Evolutionary conservation across 768 basidiomycete genomes (phyloP), one percentile per base, ranked within the genome.

Genomic region (Plicaturopsis crispa): DNA sequence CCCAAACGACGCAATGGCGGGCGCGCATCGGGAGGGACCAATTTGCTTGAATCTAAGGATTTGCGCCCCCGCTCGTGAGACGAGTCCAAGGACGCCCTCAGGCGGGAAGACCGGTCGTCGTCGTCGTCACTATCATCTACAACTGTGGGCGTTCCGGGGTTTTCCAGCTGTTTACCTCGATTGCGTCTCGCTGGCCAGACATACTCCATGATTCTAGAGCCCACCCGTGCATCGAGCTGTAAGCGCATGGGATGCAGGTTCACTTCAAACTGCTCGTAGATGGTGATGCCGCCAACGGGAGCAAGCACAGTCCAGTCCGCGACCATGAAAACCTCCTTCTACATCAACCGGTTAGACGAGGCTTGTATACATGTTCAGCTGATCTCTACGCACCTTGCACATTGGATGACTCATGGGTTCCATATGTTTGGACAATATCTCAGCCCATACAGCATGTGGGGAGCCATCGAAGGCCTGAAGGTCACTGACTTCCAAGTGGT

Each of bases 271-370:
- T 72, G 67, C 55, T 90, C 81, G 55, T 90, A 83, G 45, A 96
- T 87, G 2, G 82, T 76, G 47, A 98, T 96, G 10, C 93, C 93
- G 14, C 91, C 93, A 17, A 97, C 91, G 12, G 91, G 87, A 1
- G 90, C 75, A n/a, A 90, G 65, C 18, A 86, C 73, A 3, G 71
- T 77, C 92, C 91, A 94, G 39, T 79, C 75, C 2, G 81, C 82
- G 1, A 78, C 64, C 14, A 82, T 66, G 56, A 94, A 92, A 17
- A 89, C 57, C 12, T 81, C 78, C 42, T 70, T 68, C 83, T 88
- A 46, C 12, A 48, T 24, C 41, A 33, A 22, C 23, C 11, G 52
- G 32, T 48, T 26, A 40, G 22, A 32, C 13, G 10, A 35, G 30
- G 42, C 30, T 39, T 13, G 20, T 5, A 14, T n/a, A 12, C 2